Percentiles rank a stretch among this genome's conserved stretches.
Evolutionary conservation across 2,329 filamentous ascomycete species (phyloP).

Genomic region (Colletotrichum noveboracense): DNA sequence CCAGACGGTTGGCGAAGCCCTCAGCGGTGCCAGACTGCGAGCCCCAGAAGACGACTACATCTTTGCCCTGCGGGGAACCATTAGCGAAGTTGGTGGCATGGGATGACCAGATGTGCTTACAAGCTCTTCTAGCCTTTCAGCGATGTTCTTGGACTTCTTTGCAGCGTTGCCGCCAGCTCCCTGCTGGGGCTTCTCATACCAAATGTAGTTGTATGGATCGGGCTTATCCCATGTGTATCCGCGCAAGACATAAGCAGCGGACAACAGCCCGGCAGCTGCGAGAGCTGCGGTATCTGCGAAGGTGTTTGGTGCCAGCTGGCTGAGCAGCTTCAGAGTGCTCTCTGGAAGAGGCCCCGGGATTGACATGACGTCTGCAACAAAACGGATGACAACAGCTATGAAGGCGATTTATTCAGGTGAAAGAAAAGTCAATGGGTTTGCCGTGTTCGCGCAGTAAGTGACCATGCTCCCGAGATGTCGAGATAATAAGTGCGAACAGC

Average conservation of each 20-base stretch:
- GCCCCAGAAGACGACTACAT: constrained; percentile 48
- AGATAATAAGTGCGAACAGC: background rate
- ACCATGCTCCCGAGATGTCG: background rate
- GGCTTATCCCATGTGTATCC: constrained; percentile 52
- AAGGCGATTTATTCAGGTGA: background rate
- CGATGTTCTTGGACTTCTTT: constrained; percentile 50
- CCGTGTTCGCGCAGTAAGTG: background rate
- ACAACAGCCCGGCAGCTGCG: constrained; percentile 26
- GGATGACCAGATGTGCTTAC: constrained; percentile 16
- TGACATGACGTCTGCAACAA: background rate
- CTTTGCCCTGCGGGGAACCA: background rate
- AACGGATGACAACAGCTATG: background rate
- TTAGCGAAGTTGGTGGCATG: background rate
- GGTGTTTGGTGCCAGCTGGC: constrained; percentile 25
- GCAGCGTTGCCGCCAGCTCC: constrained; percentile 27
- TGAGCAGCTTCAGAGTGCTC: constrained; percentile 6
- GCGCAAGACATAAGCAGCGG: constrained; percentile 42
- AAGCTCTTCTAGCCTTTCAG: constrained; percentile 34
- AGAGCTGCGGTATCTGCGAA: constrained; percentile 29
- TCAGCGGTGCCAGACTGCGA: constrained; percentile 53
- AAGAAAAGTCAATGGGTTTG: background rate
- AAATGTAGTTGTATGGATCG: constrained; percentile 53
- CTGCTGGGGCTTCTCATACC: constrained; percentile 51
- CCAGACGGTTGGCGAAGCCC: constrained; percentile 43
- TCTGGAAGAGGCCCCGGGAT: constrained; percentile 5